Evolutionary conservation across 108 stramenopile genomes (phyloP).

Genomic region (Cyclotella baltica): DNA sequence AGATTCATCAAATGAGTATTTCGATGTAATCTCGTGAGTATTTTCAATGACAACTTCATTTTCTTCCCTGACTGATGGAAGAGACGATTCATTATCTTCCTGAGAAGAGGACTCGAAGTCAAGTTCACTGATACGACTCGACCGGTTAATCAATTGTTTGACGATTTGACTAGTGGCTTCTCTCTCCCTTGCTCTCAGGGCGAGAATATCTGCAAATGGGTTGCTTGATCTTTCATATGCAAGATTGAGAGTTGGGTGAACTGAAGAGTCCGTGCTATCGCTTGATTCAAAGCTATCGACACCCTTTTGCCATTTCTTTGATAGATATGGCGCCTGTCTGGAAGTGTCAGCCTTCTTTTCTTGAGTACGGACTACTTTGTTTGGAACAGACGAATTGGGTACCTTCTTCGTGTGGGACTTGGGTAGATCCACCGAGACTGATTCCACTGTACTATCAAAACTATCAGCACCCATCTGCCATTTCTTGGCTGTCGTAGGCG

Average conservation of each 20-base stretch:
- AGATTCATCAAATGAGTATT: background rate
- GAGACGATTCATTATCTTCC: background rate
- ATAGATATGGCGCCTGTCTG: background rate
- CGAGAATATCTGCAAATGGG: conserved; percentile 26
- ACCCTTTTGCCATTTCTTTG: background rate
- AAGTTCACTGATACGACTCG: background rate
- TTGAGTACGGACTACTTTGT: background rate
- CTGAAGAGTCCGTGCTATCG: background rate
- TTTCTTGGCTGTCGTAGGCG: no score
- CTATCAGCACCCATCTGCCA: no score
- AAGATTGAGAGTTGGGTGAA: background rate
- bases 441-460: no score
- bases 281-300: conserved; percentile 8
- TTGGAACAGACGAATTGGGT: background rate
- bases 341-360: background rate
- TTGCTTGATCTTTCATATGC: background rate
- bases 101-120: conserved; percentile 19
- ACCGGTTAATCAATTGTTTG: background rate
- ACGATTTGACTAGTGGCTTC: background rate
- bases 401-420: background rate
- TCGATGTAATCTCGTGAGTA: background rate
- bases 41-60: background rate
- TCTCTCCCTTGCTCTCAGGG: conserved; percentile 13
- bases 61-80: background rate
- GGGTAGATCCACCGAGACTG: no score